Evolutionary conservation across 169 alveolate genomes (phyloP), one percentile per base, ranked within the genome.

Genomic region (Eimeria sp.): DNA sequence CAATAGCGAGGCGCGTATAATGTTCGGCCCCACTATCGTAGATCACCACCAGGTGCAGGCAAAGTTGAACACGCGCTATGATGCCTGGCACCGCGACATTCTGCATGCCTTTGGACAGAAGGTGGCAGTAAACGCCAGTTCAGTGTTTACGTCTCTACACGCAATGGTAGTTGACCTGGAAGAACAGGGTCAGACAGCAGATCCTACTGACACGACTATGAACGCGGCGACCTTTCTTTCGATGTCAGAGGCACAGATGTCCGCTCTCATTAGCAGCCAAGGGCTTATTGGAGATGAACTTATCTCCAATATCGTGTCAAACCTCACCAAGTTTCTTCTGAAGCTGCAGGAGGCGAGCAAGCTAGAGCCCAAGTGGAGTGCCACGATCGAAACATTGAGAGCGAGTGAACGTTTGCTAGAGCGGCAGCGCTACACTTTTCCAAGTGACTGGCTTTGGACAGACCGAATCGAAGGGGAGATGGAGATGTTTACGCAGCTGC

Each of bases 61-160:
- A 5, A 98, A 98, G 96, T 97, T 99, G 11, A 98, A 97, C 95
- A 98, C 98, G 82, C 99, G 99, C 95, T 99, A 98, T 97, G 99
- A 99, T 95, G 97, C 96, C 51, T 99, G 99, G 99, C 99, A 99
- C 94, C 98, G 98, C 67, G 99, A 99, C 89, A 98, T 99, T 34
- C 97, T 99, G 83, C 98, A 98, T 67, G 99, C 98, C 72, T 99
- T 99, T 92, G 99, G 99, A 14, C 97, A 96, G 92, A 98, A 98
- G 95, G 98, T 99, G 43, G 97, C 97, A 40, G 93, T 49, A 25
- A 82, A 61, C 25, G 96, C 98, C 94, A 96, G 97, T 80, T 94
- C 93, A 43, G 98, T 98, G 95, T 95, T 97, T 89, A 57, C 92
- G 18, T 95, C 95, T 22, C 92, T 98, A 49, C 97, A 95, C 7